phyloP scores from a whole-genome alignment of 306 rosid species.

The Trifolium dubium region DNA sequence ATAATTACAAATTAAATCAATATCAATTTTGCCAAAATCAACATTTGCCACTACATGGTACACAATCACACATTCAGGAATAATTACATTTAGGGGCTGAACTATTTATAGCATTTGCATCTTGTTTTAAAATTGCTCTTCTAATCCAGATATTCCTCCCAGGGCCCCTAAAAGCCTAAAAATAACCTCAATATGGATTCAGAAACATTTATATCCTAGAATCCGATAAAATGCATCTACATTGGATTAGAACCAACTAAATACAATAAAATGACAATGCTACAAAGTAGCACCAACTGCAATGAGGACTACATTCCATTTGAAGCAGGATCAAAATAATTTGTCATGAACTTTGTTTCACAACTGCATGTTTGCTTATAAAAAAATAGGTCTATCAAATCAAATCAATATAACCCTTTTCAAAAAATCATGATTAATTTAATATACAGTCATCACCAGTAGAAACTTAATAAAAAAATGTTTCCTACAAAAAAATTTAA shows the following conservation, averaged over 20 bases:
- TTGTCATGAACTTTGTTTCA: slow-evolving; percentile 4
- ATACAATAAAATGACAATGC: not conserved
- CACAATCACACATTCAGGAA: too few relatives aligned
- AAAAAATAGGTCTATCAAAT: not conserved
- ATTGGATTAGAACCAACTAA: not conserved
- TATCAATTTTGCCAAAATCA: too few relatives aligned
- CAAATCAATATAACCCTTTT: slow-evolving; percentile 19
- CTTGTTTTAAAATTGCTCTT: too few relatives aligned
- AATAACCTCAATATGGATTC: too few relatives aligned
- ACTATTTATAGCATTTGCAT: too few relatives aligned
- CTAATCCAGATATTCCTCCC: too few relatives aligned
- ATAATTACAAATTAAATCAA: too few relatives aligned
- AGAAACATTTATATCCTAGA: too few relatives aligned
- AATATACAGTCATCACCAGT: slow-evolving; percentile 17
- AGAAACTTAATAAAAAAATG: not conserved
- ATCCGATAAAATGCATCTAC: not conserved
- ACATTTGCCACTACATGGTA: too few relatives aligned
- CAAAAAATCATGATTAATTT: slow-evolving; percentile 3
- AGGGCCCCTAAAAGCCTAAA: too few relatives aligned
- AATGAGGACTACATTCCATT: not conserved
- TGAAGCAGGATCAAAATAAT: slow-evolving; percentile 1
- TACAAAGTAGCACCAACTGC: not conserved
- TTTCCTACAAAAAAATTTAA: slow-evolving; percentile 38
- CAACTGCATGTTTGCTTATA: not conserved
- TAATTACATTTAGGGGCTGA: too few relatives aligned